Conservation (phyloP, 2,329 filamentous ascomycete species). For the Zymoseptoria tritici region DNA sequence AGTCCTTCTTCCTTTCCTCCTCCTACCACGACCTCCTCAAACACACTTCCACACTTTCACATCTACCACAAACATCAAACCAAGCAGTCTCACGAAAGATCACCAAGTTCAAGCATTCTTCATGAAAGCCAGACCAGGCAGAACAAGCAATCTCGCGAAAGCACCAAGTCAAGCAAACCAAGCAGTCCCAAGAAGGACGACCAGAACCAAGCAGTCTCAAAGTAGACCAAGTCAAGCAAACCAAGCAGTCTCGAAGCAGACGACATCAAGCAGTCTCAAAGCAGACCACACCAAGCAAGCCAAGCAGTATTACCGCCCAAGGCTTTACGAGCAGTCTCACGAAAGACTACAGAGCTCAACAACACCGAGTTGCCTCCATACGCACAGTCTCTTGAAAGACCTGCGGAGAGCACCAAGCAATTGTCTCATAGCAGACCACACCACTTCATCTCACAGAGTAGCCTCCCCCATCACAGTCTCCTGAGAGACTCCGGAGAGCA, state of each 20-base stretch:
- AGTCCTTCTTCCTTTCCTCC: neutral
- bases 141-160: neutral
- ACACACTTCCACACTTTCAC: neutral
- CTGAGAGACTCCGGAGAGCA: neutral
- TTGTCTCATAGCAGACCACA: neutral
- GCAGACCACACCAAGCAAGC: neutral
- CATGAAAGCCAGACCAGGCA: neutral
- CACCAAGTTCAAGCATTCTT: neutral
- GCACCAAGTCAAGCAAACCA: neutral
- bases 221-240: neutral
- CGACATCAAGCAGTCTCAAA: neutral
- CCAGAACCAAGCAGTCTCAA: neutral
- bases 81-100: neutral
- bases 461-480: neutral
- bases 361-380: neutral
- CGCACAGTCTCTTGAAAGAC: neutral
- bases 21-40: neutral
- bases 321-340: neutral
- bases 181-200: neutral
- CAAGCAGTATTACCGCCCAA: neutral
- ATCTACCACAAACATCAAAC: neutral
- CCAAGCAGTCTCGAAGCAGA: neutral
- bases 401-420: neutral
- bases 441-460: neutral
- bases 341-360: neutral